Percentiles rank a stretch among this genome's conserved stretches.
Conservation (phyloP, 2,329 filamentous ascomycete species). For the Fusarium vanettenii region DNA sequence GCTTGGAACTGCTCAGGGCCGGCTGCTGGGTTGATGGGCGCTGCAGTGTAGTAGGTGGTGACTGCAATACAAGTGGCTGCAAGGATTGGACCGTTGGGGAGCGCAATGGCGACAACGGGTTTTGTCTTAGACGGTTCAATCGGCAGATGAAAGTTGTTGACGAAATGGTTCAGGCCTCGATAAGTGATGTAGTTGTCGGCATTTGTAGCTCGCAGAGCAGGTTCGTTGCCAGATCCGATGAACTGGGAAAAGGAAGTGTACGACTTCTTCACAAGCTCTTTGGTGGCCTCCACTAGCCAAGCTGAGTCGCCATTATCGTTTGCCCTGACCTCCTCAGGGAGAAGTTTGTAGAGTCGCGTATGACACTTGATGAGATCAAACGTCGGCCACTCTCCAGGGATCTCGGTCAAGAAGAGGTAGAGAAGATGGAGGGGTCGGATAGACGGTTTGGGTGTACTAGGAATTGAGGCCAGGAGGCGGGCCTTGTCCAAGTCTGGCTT, state of each 20-base stretch:
- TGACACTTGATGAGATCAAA: constrained; percentile 49
- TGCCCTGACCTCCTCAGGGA: constrained; percentile 51
- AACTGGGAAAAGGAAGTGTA: constrained; percentile 55
- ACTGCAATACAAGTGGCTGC: constrained; percentile 62
- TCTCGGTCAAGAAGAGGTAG: constrained; percentile 37
- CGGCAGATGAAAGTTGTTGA: constrained; percentile 49
- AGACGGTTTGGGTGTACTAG: constrained; percentile 27
- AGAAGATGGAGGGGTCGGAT: constrained; percentile 43
- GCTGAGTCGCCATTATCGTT: constrained; percentile 23
- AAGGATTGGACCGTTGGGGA: constrained; percentile 66
- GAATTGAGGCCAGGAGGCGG: constrained; percentile 38
- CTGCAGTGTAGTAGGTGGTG: constrained; percentile 61
- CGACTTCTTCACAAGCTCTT: constrained; percentile 42
- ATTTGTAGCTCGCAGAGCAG: constrained; percentile 45
- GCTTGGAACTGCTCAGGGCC: constrained; percentile 62
- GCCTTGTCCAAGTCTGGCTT: constrained; percentile 21
- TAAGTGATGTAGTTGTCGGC: constrained; percentile 46
- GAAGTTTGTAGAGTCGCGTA: constrained; percentile 48
- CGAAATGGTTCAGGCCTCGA: constrained; percentile 46
- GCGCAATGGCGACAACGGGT: constrained; percentile 60
- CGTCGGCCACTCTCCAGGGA: constrained; percentile 44
- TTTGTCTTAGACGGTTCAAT: constrained; percentile 40
- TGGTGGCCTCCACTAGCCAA: constrained; percentile 33
- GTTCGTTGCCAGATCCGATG: constrained; percentile 40
- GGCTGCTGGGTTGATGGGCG: constrained; percentile 62